Conservation (phyloP, 176 grass and related monocot genomes). For the Bonia amplexicaulis region DNA sequence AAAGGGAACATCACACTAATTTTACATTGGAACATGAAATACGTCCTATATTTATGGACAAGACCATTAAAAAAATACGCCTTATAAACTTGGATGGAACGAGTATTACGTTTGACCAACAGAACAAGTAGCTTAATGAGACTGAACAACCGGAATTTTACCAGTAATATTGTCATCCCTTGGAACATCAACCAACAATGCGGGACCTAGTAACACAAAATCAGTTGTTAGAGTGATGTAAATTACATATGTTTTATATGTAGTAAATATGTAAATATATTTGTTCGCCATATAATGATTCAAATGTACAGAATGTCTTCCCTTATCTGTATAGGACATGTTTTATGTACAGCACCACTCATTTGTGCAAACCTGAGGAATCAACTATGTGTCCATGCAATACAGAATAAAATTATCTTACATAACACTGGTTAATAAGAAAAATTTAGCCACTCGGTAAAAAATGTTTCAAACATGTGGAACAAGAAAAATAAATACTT, state of each 20-base stretch:
- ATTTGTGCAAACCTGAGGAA: neutral
- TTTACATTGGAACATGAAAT: too few species aligned
- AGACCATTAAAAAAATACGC: too few species aligned
- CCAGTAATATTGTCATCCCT: slow-evolving; percentile 52
- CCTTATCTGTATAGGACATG: neutral
- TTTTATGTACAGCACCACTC: neutral
- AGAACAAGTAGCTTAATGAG: neutral
- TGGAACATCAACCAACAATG: slow-evolving; percentile 51
- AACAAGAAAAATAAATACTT: neutral
- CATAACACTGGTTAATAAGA: neutral
- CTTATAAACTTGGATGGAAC: too few species aligned
- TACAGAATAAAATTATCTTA: neutral
- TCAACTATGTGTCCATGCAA: neutral
- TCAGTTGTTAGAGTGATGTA: neutral
- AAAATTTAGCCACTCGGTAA: neutral
- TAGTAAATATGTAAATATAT: neutral
- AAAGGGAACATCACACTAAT: too few species aligned
- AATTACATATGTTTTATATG: neutral
- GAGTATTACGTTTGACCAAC: neutral
- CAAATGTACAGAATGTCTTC: neutral
- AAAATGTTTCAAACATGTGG: neutral
- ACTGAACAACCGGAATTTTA: neutral
- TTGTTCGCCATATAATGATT: neutral
- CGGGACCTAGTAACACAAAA: slow-evolving; percentile 22
- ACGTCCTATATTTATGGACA: too few species aligned